Base-by-base conservation (phyloP, 805 yeast species). In the Teunomyces cretensis region DNA sequence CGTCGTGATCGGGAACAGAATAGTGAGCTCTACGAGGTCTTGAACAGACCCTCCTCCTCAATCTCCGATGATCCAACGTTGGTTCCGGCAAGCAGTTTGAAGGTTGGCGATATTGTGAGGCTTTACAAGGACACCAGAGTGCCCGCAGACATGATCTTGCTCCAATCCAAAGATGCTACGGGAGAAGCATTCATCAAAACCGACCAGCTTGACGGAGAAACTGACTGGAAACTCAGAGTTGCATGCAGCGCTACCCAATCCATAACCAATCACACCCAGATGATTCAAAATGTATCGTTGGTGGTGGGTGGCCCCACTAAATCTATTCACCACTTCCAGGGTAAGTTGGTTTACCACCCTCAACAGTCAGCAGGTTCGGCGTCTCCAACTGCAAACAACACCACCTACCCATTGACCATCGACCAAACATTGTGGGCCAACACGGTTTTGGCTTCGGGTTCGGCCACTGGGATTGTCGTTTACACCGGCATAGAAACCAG, bases 341-440 rank as follows among this genome's bases (percentile, higher is more conserved):
- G 99, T 9, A 85, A 83, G 51, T 61, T 91, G 16, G 71, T 81
- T 2, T 74, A 76, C 48, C 83, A 81, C 42, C 62, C 65, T 1
- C 53, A 50, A 22, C 57, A 53, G 8, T 45, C 48, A 2, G 53
- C 51, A 2, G 64, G 59, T 30, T 48, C 57, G 2, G 48, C 50
- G 6, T 46, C 56, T 11, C 51, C 53, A n/a, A 45, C 52, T 14
- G 38, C 43, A 9, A 33, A 46, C 27, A 78, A 77, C 33, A 75
- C 79, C 22, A 74, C 83, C 1, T 70, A 77, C 16, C 87, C 94
- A 3, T 69, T 94, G 11, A 75, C 85, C 2, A 82, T 94, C 8
- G 99, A 94, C 64, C 91, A 92, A 58, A 89, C 99, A 0, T 65
- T 95, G 61, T 94, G 99, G 99, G 97, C 98, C 11, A 94, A 94